Evolutionary conservation across 441 rosid genomes (phyloP).

Genomic region (Syzygium malaccense): DNA sequence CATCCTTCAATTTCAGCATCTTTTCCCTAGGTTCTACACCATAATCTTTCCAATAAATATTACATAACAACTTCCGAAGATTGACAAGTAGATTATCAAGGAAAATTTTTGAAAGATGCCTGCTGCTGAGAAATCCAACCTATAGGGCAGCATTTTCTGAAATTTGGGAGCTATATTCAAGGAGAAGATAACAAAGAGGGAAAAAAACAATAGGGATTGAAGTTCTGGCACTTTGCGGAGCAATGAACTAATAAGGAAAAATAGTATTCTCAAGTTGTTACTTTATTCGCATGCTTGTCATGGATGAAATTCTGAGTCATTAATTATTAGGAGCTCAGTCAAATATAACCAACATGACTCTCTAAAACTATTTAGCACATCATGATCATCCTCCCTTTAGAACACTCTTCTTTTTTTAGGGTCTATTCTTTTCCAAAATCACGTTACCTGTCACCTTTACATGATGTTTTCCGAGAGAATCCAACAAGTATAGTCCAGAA

Average conservation of each 20-base stretch:
- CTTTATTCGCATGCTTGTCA: neutral
- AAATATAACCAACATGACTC: neutral
- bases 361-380: neutral
- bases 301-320: neutral
- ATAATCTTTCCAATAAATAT: neutral
- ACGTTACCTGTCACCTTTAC: neutral
- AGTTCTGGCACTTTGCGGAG: neutral
- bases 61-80: neutral
- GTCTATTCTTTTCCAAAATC: neutral
- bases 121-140: neutral
- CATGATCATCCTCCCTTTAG: neutral
- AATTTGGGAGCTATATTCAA: neutral
- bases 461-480: neutral
- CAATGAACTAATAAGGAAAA: neutral
- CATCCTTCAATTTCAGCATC: neutral
- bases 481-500: neutral
- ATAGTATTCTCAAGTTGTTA: neutral
- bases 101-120: neutral
- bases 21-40: neutral
- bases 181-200: neutral
- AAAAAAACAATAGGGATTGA: neutral
- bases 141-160: neutral
- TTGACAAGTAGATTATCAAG: neutral
- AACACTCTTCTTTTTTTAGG: neutral
- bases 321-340: neutral